A percentile compares a stretch with the other conserved stretches of the same genome.
Conservation (phyloP, 2,329 filamentous ascomycete species). For the Cladosporium colombiae region DNA sequence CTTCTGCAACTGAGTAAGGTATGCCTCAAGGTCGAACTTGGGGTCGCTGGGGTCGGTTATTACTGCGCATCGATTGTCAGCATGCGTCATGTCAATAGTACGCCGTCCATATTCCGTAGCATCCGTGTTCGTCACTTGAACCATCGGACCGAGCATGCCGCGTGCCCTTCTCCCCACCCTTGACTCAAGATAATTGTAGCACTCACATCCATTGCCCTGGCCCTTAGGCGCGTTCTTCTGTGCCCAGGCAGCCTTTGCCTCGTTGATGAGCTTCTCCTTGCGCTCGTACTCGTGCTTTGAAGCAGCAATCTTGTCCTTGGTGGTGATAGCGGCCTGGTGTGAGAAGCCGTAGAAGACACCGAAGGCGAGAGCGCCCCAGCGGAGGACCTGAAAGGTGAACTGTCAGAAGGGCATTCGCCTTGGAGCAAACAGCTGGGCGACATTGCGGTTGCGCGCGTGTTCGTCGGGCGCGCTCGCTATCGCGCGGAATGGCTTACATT, state of each 20-base stretch:
- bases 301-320: constrained; percentile 68
- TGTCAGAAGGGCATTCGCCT: constrained; percentile 8
- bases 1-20: constrained; percentile 63
- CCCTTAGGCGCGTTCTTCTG: constrained; percentile 66
- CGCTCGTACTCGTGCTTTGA: constrained; percentile 82
- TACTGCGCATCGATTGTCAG: constrained; percentile 48
- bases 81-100: no score
- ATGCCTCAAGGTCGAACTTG: constrained; percentile 91
- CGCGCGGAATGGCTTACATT: constrained; percentile 27
- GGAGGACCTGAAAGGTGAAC: constrained; percentile 70
- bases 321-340: constrained; percentile 81
- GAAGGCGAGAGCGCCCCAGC: constrained; percentile 89
- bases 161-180: not conserved
- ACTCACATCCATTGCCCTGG: constrained; percentile 18
- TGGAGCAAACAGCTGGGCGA: not conserved
- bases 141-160: not conserved
- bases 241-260: constrained; percentile 88
- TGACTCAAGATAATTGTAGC: not conserved
- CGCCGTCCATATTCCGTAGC: no score
- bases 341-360: constrained; percentile 95
- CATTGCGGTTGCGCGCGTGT: constrained; percentile 8
- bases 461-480: not conserved
- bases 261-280: constrained; percentile 86
- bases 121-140: not conserved
- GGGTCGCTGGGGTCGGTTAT: constrained; percentile 78